phyloP scores from a whole-genome alignment of 202 grass and related monocot species.

The Carex arenaria region DNA sequence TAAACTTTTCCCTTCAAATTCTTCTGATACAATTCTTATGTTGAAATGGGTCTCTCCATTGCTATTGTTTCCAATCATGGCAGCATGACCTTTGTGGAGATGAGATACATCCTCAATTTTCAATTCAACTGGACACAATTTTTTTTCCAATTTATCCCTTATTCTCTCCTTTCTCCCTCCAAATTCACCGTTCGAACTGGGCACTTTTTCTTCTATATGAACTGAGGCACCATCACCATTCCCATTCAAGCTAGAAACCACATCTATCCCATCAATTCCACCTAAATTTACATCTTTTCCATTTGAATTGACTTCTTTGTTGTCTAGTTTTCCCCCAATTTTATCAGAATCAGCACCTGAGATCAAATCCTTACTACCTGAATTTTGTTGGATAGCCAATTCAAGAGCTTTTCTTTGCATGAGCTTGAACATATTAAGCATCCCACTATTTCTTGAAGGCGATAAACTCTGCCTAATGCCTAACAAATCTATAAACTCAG shows the following conservation, averaged over 20 bases:
- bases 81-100: constrained; percentile 71
- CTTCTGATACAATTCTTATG: constrained; percentile 61
- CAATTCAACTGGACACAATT: constrained; percentile 41
- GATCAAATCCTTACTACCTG: constrained; percentile 2
- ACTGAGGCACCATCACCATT: constrained; percentile 17
- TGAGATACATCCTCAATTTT: constrained; percentile 73
- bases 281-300: neutral
- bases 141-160: constrained; percentile 36
- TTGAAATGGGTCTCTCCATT: constrained; percentile 92
- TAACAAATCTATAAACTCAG: constrained; percentile 66
- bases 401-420: constrained; percentile 86
- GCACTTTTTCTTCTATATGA: neutral
- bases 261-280: constrained; percentile 12
- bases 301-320: neutral
- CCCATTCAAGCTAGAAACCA: constrained; percentile 11
- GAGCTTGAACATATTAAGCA: constrained; percentile 88
- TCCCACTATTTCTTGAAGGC: constrained; percentile 65
- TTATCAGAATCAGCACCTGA: constrained; percentile 9
- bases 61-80: constrained; percentile 35
- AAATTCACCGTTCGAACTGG: constrained; percentile 24
- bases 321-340: constrained; percentile 24
- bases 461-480: constrained; percentile 81
- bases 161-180: constrained; percentile 66
- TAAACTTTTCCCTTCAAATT: constrained; percentile 86
- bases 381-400: constrained; percentile 20